Evolutionary conservation across 176 grass and related monocot genomes (phyloP).

Genomic region (Lolium perenne): DNA sequence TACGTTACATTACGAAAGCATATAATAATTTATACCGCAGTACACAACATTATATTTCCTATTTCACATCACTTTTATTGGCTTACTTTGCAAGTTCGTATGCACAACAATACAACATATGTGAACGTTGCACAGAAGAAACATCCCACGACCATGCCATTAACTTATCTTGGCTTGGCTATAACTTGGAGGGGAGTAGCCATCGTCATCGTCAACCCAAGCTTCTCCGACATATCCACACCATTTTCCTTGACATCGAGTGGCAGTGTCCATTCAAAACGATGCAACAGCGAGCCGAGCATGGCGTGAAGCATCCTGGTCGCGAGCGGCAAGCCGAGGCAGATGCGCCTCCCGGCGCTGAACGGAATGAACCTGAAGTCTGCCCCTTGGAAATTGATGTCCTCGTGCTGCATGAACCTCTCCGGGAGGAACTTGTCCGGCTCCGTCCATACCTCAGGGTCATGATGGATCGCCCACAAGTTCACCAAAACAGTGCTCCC

Average conservation of each 20-base stretch:
- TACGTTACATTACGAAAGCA: no score
- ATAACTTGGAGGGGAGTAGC: slow-evolving; percentile 27
- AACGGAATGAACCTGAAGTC: slow-evolving; percentile 49
- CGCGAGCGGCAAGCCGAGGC: slow-evolving; percentile 45
- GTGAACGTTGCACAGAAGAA: no score
- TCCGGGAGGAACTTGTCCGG: slow-evolving; percentile 43
- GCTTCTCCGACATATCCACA: slow-evolving; percentile 41
- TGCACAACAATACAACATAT: no score
- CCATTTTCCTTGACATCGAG: neutral
- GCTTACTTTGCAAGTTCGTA: no score
- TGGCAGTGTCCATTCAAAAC: slow-evolving; percentile 42
- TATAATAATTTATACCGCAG: no score
- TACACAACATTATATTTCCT: no score
- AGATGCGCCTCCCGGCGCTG: neutral
- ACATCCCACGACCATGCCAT: no score
- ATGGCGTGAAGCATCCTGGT: slow-evolving; percentile 46
- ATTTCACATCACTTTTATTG: no score
- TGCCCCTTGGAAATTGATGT: neutral
- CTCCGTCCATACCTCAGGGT: slow-evolving; percentile 23
- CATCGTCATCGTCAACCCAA: slow-evolving; percentile 34
- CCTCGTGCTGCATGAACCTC: slow-evolving; percentile 43
- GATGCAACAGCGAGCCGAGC: slow-evolving; percentile 50
- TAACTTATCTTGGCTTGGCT: neutral
- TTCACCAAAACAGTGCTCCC: slow-evolving; percentile 49
- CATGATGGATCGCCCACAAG: slow-evolving; percentile 48